phyloP scores from a whole-genome alignment of 176 grass and related monocot species.

The Oryza coarctata region DNA sequence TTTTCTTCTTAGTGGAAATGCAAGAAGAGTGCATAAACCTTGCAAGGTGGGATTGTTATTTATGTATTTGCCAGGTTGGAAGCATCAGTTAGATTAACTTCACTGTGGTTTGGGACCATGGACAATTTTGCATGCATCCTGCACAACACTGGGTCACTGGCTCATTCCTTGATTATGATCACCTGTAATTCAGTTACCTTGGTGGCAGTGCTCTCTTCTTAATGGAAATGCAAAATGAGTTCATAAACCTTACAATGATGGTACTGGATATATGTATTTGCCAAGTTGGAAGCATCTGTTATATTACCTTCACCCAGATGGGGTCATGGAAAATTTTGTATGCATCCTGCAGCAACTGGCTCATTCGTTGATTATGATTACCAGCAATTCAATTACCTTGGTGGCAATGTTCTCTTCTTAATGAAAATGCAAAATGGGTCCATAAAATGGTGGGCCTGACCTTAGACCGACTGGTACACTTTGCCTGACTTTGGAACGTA shows the following conservation, averaged over 20 bases:
- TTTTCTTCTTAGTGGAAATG: neutral
- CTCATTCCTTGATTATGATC: conserved; percentile 1
- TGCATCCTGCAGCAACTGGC: neutral
- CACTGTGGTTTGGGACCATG: conserved; percentile 14
- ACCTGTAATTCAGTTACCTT: neutral
- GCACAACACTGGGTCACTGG: neutral
- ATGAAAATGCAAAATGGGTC: neutral
- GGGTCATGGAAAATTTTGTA: conserved; percentile 6
- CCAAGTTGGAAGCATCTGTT: conserved; percentile 13
- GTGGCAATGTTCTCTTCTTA: neutral
- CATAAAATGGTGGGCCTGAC: neutral
- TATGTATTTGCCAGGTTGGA: neutral
- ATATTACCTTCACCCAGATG: conserved; percentile 4
- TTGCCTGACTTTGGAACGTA: neutral
- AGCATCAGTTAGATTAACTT: conserved; percentile 2
- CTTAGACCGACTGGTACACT: neutral
- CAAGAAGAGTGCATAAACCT: neutral
- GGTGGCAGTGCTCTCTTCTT: neutral
- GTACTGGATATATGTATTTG: conserved; percentile 19
- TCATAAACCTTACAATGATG: neutral
- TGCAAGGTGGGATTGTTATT: neutral
- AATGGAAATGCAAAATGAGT: neutral
- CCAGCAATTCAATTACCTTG: neutral
- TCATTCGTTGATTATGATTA: conserved; percentile 15
- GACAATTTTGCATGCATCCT: conserved; percentile 9